phyloP scores from a whole-genome alignment of 345 rosid genomes.

The Isatis tinctoria region DNA sequence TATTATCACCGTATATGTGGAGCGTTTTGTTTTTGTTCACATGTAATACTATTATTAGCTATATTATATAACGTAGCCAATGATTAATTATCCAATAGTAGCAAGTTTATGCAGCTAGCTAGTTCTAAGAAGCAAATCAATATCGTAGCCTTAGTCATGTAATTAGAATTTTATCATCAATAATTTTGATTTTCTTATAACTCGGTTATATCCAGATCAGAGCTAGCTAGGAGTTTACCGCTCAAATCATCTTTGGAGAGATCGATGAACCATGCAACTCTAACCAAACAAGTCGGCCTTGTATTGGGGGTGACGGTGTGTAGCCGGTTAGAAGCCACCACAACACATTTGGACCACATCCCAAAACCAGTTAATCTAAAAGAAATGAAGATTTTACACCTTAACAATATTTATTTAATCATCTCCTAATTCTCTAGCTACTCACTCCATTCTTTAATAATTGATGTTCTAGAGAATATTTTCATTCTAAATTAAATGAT shows the following conservation, averaged over 20 bases:
- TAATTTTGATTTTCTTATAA: not conserved
- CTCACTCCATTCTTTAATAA: too few relatives aligned
- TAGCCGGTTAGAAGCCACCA: not conserved
- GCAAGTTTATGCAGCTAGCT: not conserved
- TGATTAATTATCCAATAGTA: constrained; percentile 9
- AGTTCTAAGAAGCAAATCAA: not conserved
- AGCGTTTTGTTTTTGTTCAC: not conserved
- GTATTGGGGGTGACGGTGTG: too few relatives aligned
- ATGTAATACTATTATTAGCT: not conserved
- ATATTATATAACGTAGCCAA: not conserved
- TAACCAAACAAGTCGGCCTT: not conserved
- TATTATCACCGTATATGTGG: not conserved
- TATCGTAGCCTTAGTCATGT: not conserved
- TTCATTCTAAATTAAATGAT: too few relatives aligned
- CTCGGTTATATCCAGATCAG: not conserved
- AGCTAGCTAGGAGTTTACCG: not conserved
- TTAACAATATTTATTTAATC: not conserved
- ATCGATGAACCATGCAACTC: not conserved
- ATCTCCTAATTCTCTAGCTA: not conserved
- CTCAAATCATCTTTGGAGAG: not conserved
- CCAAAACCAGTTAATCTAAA: not conserved
- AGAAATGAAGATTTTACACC: not conserved
- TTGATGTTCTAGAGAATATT: too few relatives aligned
- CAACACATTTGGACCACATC: not conserved
- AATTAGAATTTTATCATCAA: not conserved